phyloP scores from a whole-genome alignment of 495 filamentous ascomycete species.

The Staphylotrichum longicolle region DNA sequence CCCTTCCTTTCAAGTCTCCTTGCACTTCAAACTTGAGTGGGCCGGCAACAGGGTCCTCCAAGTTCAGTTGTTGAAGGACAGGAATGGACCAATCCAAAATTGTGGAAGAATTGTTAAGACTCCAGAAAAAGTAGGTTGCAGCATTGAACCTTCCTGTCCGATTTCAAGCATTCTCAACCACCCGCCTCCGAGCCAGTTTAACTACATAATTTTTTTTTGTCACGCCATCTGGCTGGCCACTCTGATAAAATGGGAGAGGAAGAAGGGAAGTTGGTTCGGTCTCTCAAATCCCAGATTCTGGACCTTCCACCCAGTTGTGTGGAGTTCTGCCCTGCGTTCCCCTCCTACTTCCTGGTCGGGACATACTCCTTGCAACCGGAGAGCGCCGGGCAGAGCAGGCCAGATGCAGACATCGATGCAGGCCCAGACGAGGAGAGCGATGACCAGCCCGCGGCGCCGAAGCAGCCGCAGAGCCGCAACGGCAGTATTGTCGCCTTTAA shows the following conservation, averaged over 20 bases:
- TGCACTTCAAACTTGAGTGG: background rate
- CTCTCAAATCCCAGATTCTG: conserved; percentile 44
- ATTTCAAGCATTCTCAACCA: no score
- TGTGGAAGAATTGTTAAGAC: conserved; percentile 2
- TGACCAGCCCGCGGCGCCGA: conserved; percentile 15
- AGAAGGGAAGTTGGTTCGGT: conserved; percentile 26
- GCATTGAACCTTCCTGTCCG: background rate
- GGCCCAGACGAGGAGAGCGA: conserved; percentile 37
- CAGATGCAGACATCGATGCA: background rate
- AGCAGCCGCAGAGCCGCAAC: conserved; percentile 57
- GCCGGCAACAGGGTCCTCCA: background rate
- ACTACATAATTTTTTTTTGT: background rate
- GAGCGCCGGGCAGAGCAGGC: background rate
- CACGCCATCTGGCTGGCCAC: background rate
- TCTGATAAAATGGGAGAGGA: background rate
- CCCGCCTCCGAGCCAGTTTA: no score
- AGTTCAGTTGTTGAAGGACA: background rate
- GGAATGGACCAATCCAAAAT: conserved; percentile 12
- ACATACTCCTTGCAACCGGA: conserved; percentile 73
- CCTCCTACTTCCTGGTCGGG: conserved; percentile 73
- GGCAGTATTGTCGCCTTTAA: conserved; percentile 70
- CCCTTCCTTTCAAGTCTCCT: background rate
- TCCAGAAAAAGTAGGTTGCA: conserved; percentile 19
- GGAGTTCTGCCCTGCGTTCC: conserved; percentile 67
- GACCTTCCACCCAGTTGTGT: conserved; percentile 78